Evolutionary conservation across 164 flowering plant species (phyloP).

Genomic region (Cinnamomum micranthum): DNA sequence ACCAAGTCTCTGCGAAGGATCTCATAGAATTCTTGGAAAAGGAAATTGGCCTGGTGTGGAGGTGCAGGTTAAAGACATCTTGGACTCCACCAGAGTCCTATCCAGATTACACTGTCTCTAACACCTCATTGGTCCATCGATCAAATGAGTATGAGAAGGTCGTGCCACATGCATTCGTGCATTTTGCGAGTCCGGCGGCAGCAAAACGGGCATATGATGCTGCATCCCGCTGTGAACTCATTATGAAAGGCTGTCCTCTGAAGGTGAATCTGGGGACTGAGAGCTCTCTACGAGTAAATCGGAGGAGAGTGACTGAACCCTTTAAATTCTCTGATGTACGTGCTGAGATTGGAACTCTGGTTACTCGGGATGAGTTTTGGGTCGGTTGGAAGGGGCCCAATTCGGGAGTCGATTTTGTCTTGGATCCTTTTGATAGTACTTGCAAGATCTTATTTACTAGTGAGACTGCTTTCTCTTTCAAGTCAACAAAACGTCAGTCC

Average conservation of each 20-base stretch:
- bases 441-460: constrained; percentile 62
- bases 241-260: constrained; percentile 32
- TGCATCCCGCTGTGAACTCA: constrained; percentile 43
- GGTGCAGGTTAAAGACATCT: constrained; percentile 80
- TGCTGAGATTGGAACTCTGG: constrained; percentile 57
- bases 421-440: constrained; percentile 75
- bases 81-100: constrained; percentile 73
- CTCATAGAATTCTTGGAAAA: constrained; percentile 47
- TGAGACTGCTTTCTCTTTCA: constrained; percentile 67
- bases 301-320: constrained; percentile 48
- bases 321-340: constrained; percentile 44
- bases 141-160: constrained; percentile 50
- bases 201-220: constrained; percentile 41
- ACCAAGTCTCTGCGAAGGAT: constrained; percentile 40
- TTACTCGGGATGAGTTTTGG: constrained; percentile 45
- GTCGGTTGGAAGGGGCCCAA: constrained; percentile 73
- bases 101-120: constrained; percentile 45
- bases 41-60: constrained; percentile 55
- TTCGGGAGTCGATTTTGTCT: constrained; percentile 61
- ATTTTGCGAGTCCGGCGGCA: constrained; percentile 57
- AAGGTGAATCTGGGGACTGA: constrained; percentile 64
- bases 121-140: constrained; percentile 13
- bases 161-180: constrained; percentile 89
- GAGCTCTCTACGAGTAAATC: constrained; percentile 46
- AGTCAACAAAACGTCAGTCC: constrained; percentile 24